Percentiles rank a stretch among this genome's conserved stretches.
These are phyloP conservation scores for Pseudophaeomoniella oleicola DNA, from an alignment of 2,329 filamentous ascomycete species.

Conservation along the genomic window DNA sequence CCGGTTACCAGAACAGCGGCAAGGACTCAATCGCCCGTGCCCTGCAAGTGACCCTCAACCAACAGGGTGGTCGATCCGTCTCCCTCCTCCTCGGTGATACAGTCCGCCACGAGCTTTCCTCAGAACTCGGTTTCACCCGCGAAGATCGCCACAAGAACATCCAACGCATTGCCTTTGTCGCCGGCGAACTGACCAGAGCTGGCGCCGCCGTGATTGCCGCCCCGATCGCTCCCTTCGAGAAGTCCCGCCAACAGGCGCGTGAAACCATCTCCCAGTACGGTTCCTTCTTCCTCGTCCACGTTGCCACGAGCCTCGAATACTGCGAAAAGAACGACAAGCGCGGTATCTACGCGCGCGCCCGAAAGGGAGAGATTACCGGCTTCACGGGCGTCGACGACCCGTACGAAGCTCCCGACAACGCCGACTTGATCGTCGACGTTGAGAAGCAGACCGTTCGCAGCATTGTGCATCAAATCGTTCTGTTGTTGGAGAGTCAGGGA, in stretches of 20 bases:
- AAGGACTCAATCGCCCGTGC: constrained; percentile 95
- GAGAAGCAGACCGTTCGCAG: constrained; percentile 80
- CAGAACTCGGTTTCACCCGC: constrained; percentile 86
- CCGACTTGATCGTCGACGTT: constrained; percentile 71
- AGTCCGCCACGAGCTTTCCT: constrained; percentile 80
- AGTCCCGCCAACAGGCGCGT: constrained; percentile 59
- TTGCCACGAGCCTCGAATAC: constrained; percentile 81
- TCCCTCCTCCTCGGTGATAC: constrained; percentile 92
- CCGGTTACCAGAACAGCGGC: constrained; percentile 89
- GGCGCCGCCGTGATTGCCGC: constrained; percentile 92
- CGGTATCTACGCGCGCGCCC: constrained; percentile 73
- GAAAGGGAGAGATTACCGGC: constrained; percentile 84
- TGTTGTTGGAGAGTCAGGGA: constrained; percentile 79
- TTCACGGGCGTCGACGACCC: constrained; percentile 98
- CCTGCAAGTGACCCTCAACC: constrained; percentile 92
- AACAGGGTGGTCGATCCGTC: constrained; percentile 89
- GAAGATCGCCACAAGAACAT: constrained; percentile 93
- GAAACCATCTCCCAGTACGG: constrained; percentile 80
- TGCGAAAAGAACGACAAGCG: constrained; percentile 90
- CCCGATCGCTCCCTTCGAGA: constrained; percentile 86
- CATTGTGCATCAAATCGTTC: constrained; percentile 91
- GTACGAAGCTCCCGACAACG: constrained; percentile 71
- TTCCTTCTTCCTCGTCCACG: constrained; percentile 88
- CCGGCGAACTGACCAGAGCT: constrained; percentile 81
- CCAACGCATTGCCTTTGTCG: constrained; percentile 88